Base-by-base conservation (phyloP, 371 early-diverging fungal species). In the Mucor irregularis region DNA sequence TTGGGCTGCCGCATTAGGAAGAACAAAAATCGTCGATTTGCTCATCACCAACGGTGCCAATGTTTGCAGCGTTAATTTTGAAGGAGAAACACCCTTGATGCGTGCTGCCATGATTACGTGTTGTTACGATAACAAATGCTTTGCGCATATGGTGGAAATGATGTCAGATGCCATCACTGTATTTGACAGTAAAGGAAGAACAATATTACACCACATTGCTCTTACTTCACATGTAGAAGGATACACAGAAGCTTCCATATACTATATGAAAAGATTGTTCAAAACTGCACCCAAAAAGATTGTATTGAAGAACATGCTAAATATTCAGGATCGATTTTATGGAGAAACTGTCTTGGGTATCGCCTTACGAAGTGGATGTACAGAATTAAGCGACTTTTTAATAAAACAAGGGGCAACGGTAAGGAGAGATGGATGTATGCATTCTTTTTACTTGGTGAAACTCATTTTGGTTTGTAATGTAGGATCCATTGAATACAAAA, bases 191-290 rank as follows among this genome's bases (percentile, higher is more conserved):
- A 80, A 78, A 53, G 78, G 84, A 37, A 83, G 93, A 42, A 92
- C 92, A 0, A 80, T 95, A 2, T 70, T 97, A 9, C 98, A 97
- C 62, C 97, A 97, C 61, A 88, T 91, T 21, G 88, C 89, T 0
- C 58, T 90, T 2, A 83, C 90, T 14, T 73, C 83, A 19, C 70
- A 75, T 2, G 74, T 74, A 8, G 77, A 84, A 17, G 88, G 88
- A 0, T 78, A 90, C 22, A 70, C 76, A 8, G 62, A 76, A 17
- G 86, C 91, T 2, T 80, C 88, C 4, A 55, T 81, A 29, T 94
- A 92, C 56, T 95, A 95, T 62, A 80, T 91, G 74, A 89, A 91
- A 34, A 84, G 89, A 49, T 30, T 90, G 16, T 57, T 92, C 14
- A 84, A 84, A 13, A 58, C 46, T 2, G 37, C 61, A 1, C 53